Evolutionary conservation across 1,284 basidiomycete genomes (phyloP), one percentile per base, ranked within the genome.

Genomic region (Albatrellus sp.): DNA sequence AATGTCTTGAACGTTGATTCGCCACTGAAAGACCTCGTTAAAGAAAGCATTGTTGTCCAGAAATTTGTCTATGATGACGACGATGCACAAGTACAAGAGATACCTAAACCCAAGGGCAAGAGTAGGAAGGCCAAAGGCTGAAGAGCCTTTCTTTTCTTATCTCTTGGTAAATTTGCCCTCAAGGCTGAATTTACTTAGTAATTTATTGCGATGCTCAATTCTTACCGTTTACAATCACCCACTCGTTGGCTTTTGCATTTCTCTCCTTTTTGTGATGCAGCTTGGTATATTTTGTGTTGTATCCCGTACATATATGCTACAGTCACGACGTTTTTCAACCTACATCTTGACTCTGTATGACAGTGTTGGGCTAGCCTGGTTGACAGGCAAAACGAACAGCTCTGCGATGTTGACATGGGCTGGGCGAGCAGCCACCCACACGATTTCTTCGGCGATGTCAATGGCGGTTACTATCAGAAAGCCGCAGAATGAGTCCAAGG

Each of bases 381-480:
- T 88, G 29, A 85, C 81, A 1, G 85, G 86, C 51, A 88, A 74
- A 40, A 90, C 73, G 50, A 79, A 77, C 12, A 86, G 64, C 58
- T 90, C 82, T 2, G 88, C 90, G 40, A 92, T 70, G 58, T 92
- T 89, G 42, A 92, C 85, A 56, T 91, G 89, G 24, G 84, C 70
- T 16, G 89, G 89, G 29, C 92, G 80, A 11, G 83, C 73, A 14
- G 93, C 91, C 14, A 82, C 80, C 91, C 91, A 99, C 10, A 97
- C 91, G 56, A 99, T 94, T 63, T 98, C 91, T 63, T 98, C 93
- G 1, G 94, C 94, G 44, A 94, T 84, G 58, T 94, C 90, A 47
- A 81, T 70, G 8, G 83, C 82, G 2, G 75, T 73, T 57, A 91
- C 85, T 80, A 61, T 55, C 43, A 58, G 45, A 42, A 29, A 40